Evolutionary conservation across 2,329 filamentous ascomycete genomes (phyloP).

Genomic region (Fusarium transvaalense): DNA sequence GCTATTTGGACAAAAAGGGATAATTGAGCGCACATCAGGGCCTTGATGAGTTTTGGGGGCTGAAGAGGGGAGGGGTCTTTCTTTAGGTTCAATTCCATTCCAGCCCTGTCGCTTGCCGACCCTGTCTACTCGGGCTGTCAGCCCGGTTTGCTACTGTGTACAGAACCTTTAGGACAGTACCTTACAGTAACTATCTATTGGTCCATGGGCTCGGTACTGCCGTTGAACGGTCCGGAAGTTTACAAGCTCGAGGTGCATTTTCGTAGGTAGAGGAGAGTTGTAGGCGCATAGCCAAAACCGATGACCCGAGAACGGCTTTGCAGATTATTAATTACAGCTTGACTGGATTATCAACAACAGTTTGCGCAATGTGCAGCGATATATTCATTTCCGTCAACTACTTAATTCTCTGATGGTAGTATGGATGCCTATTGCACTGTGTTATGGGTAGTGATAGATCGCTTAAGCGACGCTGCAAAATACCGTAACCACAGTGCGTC

Average conservation of each 20-base stretch:
- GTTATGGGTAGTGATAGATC: background rate
- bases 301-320: constrained; percentile 12
- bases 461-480: background rate
- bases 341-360: background rate
- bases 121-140: too few species aligned
- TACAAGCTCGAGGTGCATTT: background rate
- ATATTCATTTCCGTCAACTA: background rate
- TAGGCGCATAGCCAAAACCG: constrained; percentile 10
- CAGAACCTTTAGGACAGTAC: background rate
- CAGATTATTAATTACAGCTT: background rate
- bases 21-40: constrained; percentile 23
- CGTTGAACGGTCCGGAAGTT: constrained; percentile 26
- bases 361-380: background rate
- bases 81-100: background rate
- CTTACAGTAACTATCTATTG: background rate
- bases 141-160: background rate
- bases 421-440: background rate
- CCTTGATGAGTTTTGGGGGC: constrained; percentile 4
- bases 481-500: constrained; percentile 32
- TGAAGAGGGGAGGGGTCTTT: background rate
- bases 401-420: background rate
- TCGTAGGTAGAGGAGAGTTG: too few species aligned
- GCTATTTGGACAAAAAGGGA: constrained; percentile 16
- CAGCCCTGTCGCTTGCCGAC: constrained; percentile 6
- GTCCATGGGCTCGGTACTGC: constrained; percentile 3